These are phyloP conservation scores for Vicia sativa DNA, from an alignment of 306 rosid species.

Conservation along the genomic window DNA sequence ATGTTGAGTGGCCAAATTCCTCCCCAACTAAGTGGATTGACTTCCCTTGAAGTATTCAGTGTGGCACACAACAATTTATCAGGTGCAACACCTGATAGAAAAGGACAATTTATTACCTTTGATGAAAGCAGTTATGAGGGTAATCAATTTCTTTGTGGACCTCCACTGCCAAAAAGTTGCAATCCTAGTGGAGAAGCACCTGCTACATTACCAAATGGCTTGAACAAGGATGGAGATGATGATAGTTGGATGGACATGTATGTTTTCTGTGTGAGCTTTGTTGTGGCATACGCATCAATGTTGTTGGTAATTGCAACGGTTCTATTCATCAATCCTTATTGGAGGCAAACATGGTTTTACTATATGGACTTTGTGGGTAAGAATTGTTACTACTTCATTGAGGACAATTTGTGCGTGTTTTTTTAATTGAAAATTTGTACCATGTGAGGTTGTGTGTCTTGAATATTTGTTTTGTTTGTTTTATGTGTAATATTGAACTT, in stretches of 20 bases:
- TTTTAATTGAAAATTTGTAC: not conserved
- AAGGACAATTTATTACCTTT: slow-evolving; percentile 22
- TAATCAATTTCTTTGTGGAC: slow-evolving; percentile 33
- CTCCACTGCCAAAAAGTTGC: slow-evolving; percentile 6
- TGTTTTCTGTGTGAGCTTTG: not conserved
- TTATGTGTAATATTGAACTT: no score
- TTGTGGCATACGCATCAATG: not conserved
- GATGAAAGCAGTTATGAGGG: slow-evolving; percentile 27
- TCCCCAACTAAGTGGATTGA: not conserved
- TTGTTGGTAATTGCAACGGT: not conserved
- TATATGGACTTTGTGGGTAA: not conserved
- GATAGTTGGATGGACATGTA: slow-evolving; percentile 1
- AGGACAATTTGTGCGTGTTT: not conserved
- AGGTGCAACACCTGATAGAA: not conserved
- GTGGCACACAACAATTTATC: slow-evolving; percentile 14
- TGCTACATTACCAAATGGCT: not conserved
- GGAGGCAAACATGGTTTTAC: slow-evolving; percentile 9
- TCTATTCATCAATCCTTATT: not conserved
- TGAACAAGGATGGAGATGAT: not conserved
- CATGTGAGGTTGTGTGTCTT: not conserved
- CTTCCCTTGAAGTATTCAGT: slow-evolving; percentile 20
- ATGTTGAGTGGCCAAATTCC: slow-evolving; percentile 16
- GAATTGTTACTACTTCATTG: not conserved
- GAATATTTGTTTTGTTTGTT: not conserved
- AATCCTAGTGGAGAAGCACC: not conserved